Base-by-base conservation (phyloP, 2,329 filamentous ascomycete species). In the Trichoderma koningii region DNA sequence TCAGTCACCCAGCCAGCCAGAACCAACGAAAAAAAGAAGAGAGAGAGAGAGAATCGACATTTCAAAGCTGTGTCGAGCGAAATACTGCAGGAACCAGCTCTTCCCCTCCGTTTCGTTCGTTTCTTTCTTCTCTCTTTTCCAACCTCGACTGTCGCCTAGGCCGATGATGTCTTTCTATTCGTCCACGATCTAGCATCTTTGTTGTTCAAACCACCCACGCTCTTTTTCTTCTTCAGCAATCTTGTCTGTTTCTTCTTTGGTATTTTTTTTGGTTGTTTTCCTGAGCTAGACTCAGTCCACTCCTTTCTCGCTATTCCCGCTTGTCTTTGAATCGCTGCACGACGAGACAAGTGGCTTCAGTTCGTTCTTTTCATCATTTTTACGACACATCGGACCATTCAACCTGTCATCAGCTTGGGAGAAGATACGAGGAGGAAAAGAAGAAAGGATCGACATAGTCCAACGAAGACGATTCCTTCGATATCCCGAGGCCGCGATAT, bases 221-320 rank as follows among this genome's bases (percentile, higher is more conserved):
- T 64, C 45, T 56, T 56, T 55, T 55, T 23, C 21, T 71, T 71
- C 69, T 69, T 68, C 67, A 70, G 21, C 60, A 28, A 50, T 61
- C 53, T 38, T 70, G 70, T 68, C 69, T 7, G 71, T 72, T 70
- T 72, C 66, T 55, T 67, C 38, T 71, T 66, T 56, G 69, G 17
- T 69, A 47, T 69, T 69, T 69, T 69, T 71, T 66, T 70, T 69
- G 69, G 70, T 69, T 21, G 34, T 48, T 45, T 56, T 59, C 34
- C 64, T 73, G 80, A 82, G 80, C 80, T 81, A 81, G 80, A 77
- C 79, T 81, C 79, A 73, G 69, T 78, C 71, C 79, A 77, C 77
- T 81, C 80, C 77, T 80, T 81, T 75, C 69, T 69, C 69, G 65
- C 69, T 44, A 52, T 53, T 66, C 68, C 67, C 66, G 47, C 19